Evolutionary conservation across 2,329 filamentous ascomycete genomes (phyloP).

Genomic region (Penicillium sp.): DNA sequence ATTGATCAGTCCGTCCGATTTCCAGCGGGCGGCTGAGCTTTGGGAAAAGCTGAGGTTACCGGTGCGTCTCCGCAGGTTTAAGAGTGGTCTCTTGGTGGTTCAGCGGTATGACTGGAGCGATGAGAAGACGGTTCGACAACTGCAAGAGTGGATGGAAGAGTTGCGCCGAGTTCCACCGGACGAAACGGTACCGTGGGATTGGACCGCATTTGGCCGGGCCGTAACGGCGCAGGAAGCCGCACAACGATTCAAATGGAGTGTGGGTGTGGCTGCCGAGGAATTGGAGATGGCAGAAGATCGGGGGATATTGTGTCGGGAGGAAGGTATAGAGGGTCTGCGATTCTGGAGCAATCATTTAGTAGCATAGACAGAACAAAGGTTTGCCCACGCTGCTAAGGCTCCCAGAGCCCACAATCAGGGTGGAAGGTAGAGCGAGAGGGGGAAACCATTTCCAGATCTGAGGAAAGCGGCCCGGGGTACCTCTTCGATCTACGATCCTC

Average conservation of each 20-base stretch:
- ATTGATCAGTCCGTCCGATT: constrained; percentile 86
- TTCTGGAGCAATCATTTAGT: constrained; percentile 82
- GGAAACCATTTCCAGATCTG: no score
- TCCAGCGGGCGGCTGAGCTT: constrained; percentile 82
- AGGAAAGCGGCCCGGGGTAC: background rate
- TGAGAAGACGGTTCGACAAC: constrained; percentile 78
- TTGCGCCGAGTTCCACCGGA: constrained; percentile 69
- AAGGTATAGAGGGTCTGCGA: constrained; percentile 83
- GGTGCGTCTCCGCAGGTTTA: constrained; percentile 84
- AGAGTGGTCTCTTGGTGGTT: constrained; percentile 90
- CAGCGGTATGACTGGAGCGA: constrained; percentile 87
- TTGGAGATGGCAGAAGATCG: constrained; percentile 95
- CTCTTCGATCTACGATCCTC: background rate
- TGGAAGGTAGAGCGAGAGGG: background rate
- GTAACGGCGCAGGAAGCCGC: constrained; percentile 89
- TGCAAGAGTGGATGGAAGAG: constrained; percentile 77
- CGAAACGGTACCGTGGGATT: constrained; percentile 72
- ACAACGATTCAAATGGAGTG: constrained; percentile 92
- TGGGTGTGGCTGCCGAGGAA: constrained; percentile 93
- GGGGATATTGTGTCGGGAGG: constrained; percentile 85
- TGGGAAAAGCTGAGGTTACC: constrained; percentile 89
- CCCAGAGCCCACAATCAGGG: background rate
- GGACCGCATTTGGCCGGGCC: constrained; percentile 75
- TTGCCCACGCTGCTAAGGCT: background rate
- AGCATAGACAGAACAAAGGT: background rate